Conservation (phyloP, 345 rosid species). For the Reutealis trisperma region DNA sequence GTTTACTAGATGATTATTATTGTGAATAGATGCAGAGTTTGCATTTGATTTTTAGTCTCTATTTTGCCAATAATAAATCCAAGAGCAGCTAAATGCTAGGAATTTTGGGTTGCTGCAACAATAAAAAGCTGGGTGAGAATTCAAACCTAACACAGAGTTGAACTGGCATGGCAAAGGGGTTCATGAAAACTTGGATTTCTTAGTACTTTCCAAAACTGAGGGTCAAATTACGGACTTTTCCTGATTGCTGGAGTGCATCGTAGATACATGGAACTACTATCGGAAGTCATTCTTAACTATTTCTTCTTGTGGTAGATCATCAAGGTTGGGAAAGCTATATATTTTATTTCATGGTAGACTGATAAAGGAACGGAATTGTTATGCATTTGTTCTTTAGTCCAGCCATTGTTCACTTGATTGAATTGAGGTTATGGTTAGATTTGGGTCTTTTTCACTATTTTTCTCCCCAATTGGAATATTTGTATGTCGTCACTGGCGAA, state of each 20-base stretch:
- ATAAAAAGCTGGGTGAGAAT: neutral
- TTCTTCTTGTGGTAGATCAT: neutral
- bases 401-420: neutral
- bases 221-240: neutral
- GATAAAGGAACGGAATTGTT: neutral
- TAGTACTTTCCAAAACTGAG: neutral
- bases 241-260: neutral
- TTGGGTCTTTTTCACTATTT: neutral
- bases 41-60: neutral
- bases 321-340: neutral
- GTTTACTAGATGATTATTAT: neutral
- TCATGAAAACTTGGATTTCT: neutral
- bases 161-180: neutral
- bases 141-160: neutral
- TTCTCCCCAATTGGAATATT: neutral
- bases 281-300: neutral
- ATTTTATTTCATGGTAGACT: neutral
- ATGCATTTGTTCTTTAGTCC: neutral
- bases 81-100: neutral
- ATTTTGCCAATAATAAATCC: neutral
- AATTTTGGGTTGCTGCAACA: neutral
- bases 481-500: neutral
- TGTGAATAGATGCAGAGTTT: neutral
- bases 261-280: neutral
- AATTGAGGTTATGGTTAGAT: slow-evolving; percentile 4